phyloP scores from a whole-genome alignment of 345 rosid species.

The Euphorbia tirucalli region DNA sequence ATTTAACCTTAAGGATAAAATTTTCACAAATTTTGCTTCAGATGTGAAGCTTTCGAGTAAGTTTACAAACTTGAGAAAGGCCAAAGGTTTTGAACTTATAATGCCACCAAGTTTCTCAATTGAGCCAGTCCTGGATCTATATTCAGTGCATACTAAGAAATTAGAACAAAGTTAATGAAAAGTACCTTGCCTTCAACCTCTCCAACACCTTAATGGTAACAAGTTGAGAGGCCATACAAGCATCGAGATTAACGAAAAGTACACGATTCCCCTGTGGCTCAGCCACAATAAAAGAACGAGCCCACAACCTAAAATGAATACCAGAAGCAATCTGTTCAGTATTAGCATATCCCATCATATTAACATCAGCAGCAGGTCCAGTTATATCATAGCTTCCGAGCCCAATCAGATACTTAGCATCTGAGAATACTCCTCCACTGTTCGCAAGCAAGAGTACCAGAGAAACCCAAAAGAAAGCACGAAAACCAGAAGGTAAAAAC shows the following conservation, averaged over 20 bases:
- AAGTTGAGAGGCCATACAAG: no score
- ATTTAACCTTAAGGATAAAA: background rate
- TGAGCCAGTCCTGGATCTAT: no score
- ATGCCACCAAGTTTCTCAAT: no score
- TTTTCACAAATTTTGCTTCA: background rate
- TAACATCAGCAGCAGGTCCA: no score
- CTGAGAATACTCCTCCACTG: constrained; percentile 32
- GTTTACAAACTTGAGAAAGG: background rate
- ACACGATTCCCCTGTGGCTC: constrained; percentile 72
- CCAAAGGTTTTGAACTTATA: no score
- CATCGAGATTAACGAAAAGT: constrained; percentile 79
- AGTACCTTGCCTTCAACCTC: no score
- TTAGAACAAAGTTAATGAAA: no score
- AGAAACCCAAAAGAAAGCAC: constrained; percentile 45
- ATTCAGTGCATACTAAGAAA: no score
- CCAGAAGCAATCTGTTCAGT: no score
- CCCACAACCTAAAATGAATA: constrained; percentile 85
- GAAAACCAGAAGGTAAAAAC: no score
- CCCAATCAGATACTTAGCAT: constrained; percentile 70
- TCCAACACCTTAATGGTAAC: no score
- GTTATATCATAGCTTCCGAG: constrained; percentile 95
- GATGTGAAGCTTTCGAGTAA: background rate
- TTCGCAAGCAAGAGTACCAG: constrained; percentile 36
- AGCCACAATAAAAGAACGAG: constrained; percentile 77
- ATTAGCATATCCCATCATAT: no score